Base-by-base conservation (phyloP, 257 asterid genomes). In the Solanum pennellii region DNA sequence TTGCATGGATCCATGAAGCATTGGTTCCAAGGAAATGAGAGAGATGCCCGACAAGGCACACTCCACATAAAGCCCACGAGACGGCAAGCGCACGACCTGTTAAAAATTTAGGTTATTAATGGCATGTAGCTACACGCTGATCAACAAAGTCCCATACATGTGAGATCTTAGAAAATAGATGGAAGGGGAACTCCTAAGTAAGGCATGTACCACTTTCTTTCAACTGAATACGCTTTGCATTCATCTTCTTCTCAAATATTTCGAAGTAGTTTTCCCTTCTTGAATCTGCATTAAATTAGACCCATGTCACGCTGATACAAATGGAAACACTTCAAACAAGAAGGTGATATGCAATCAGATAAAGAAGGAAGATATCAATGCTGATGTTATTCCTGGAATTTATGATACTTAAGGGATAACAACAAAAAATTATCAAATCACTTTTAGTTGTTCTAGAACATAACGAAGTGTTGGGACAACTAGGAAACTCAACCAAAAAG, bases 41-140 rank as follows among this genome's bases (percentile, higher is more conserved):
- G 91, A 97, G 90, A 89, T 97, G 99, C 83, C 99, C 99, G 69
- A 97, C 37, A 83, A 96, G 90, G 89, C 99, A 97, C 88, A 95
- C 98, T 89, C 98, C 95, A 68, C 99, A 97, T 66, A 97, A 91
- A 83, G 99, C 95, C 99, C 99, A 97, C 72, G 99, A 97, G 87
- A 97, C 94, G 72, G 89, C 92, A 91, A 97, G 99, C 86, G 94
- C 97, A 62, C 98, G 99, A 92, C 99, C 99, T 97, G 99, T 93
- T 91, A 59, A 88, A 62, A 80, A 35, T 84, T 47, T 59, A 90
- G 87, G 37, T 82, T 87, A 72, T 86, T 60, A 88, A 84, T 87
- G 87, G 83, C 33, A 65, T 69, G 65, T 84, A 73, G 86, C 83
- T 88, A 85, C 86, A 87, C 84, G 69, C 71, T 74, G 47, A 74